A percentile compares a stretch with the other conserved stretches of the same genome.
Conservation (phyloP, 805 yeast species). For the Peterozyma toletana region DNA sequence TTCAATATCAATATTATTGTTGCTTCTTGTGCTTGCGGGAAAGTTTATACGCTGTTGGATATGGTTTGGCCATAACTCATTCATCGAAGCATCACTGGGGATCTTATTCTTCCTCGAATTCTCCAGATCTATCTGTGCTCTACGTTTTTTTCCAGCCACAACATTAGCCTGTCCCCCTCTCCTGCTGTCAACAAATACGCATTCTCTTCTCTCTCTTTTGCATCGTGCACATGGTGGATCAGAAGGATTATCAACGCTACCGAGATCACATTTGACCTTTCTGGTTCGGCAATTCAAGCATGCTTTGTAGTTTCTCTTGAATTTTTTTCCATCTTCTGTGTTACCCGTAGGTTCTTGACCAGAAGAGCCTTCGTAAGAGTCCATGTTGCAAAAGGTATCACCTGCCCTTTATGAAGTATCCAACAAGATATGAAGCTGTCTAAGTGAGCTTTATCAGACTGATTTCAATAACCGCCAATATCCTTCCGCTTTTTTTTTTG, state of each 20-base stretch:
- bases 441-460: too few relatives aligned
- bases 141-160: conserved; percentile 9
- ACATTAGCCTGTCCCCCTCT: conserved; percentile 12
- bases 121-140: conserved; percentile 6
- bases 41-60: conserved; percentile 1
- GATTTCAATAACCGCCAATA: too few relatives aligned
- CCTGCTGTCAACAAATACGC: conserved; percentile 47
- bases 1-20: neutral
- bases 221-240: conserved; percentile 86
- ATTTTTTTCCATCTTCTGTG: conserved; percentile 15
- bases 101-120: conserved; percentile 1
- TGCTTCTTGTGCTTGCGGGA: neutral
- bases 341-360: too few relatives aligned
- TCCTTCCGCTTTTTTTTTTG: too few relatives aligned
- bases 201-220: conserved; percentile 71
- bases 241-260: conserved; percentile 62
- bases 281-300: conserved; percentile 80
- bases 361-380: too few relatives aligned
- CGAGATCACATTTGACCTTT: conserved; percentile 83
- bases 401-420: too few relatives aligned
- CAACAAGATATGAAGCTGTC: too few relatives aligned
- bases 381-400: too few relatives aligned
- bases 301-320: conserved; percentile 69
- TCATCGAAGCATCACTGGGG: conserved; percentile 6
- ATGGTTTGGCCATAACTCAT: conserved; percentile 7